These are phyloP conservation scores for Aspergillus ibericus DNA, from an alignment of 2,329 filamentous ascomycete genomes.

Conservation along the genomic window DNA sequence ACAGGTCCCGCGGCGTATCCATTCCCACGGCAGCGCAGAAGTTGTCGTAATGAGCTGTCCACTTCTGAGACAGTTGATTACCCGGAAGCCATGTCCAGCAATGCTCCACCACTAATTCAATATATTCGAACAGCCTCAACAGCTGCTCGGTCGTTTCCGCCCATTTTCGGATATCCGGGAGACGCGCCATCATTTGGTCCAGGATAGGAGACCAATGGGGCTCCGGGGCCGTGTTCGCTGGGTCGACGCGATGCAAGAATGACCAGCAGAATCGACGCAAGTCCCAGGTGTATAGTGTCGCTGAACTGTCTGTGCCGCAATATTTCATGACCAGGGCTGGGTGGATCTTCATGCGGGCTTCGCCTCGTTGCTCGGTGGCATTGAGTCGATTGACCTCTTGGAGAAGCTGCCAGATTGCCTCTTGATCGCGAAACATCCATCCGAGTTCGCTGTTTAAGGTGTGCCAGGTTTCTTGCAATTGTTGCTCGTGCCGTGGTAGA, in stretches of 20 bases:
- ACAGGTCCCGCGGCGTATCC: not conserved
- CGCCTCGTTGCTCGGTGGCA: not conserved
- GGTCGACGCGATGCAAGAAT: not conserved
- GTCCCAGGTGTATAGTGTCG: conserved; percentile 1
- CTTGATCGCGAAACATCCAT: conserved; percentile 7
- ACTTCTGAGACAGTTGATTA: not conserved
- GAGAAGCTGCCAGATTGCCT: conserved; percentile 1
- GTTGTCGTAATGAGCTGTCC: not conserved
- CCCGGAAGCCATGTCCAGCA: conserved; percentile 1
- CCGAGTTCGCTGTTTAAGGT: not conserved
- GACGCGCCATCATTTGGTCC: not conserved
- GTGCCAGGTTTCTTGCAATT: not conserved
- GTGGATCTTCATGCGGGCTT: not conserved
- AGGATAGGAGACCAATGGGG: conserved; percentile 3
- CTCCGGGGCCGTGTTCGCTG: not conserved
- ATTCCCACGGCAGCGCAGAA: not conserved
- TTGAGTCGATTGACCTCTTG: not conserved
- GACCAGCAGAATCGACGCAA: conserved; percentile 5
- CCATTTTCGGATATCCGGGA: not conserved
- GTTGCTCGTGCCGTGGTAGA: not conserved
- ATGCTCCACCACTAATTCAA: not conserved
- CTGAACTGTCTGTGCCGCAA: not conserved
- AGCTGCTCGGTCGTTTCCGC: conserved; percentile 1
- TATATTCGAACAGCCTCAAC: conserved; percentile 1
- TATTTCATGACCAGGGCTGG: not conserved